Percentiles rank a stretch among this genome's conserved stretches.
Evolutionary conservation across 139 green algal species (phyloP).

Genomic region (Chlamydomonas applanata): DNA sequence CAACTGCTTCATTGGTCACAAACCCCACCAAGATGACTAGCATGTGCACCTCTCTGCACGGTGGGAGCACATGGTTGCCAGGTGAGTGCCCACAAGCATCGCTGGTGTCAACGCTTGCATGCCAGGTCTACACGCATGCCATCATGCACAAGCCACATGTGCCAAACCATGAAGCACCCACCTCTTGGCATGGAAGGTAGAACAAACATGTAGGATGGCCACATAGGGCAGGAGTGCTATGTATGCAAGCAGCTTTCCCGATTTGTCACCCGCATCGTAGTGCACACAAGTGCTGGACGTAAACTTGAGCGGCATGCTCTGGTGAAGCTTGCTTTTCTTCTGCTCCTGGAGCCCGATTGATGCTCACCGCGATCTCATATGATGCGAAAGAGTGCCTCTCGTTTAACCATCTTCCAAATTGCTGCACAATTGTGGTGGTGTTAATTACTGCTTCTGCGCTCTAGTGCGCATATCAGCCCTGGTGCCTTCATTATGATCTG

Average conservation of each 20-base stretch:
- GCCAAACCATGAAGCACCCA: background rate
- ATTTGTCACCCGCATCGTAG: constrained; percentile 23
- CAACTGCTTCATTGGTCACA: constrained; percentile 26
- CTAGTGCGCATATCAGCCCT: no score
- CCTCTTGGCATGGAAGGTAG: constrained; percentile 9
- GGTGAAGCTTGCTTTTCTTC: no score
- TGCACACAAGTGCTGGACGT: constrained; percentile 18
- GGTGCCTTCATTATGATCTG: no score
- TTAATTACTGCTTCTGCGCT: no score
- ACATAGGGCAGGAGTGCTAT: constrained; percentile 26
- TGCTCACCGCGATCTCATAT: no score
- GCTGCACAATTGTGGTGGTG: no score
- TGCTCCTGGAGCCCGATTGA: no score
- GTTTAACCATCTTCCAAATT: no score
- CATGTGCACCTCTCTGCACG: constrained; percentile 30
- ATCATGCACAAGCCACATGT: background rate
- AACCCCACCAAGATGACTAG: constrained; percentile 25
- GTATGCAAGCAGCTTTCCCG: constrained; percentile 47
- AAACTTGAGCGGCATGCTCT: no score
- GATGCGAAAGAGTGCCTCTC: no score
- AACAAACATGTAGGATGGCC: constrained; percentile 15
- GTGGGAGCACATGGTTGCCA: background rate
- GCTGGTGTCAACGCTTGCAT: no score
- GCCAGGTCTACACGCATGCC: background rate
- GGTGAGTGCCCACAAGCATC: background rate